These are phyloP conservation scores for Pestalotiopsis sp. DNA, from an alignment of 2,329 filamentous ascomycete species.

Conservation along the genomic window DNA sequence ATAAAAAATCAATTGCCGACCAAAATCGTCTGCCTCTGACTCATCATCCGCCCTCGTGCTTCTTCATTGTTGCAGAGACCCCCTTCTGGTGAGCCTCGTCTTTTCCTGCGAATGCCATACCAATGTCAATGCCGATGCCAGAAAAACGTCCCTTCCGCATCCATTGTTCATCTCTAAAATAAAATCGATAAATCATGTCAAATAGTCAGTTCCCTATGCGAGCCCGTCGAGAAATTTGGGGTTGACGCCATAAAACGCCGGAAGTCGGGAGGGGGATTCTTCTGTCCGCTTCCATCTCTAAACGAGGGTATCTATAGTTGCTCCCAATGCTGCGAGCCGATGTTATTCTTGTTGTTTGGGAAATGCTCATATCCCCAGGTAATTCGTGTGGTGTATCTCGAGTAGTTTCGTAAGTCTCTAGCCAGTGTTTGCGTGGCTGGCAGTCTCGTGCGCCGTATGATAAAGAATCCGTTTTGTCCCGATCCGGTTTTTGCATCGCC, in stretches of 20 bases:
- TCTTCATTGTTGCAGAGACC: background rate
- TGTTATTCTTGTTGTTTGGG: background rate
- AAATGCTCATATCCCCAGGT: background rate
- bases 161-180: background rate
- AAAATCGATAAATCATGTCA: background rate
- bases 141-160: background rate
- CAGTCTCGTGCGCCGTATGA: background rate
- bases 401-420: background rate
- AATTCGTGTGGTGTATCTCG: background rate
- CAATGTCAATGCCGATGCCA: conserved; percentile 5
- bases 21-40: background rate
- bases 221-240: conserved; percentile 5
- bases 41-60: background rate
- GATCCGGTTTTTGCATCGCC: background rate
- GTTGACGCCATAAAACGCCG: conserved; percentile 8
- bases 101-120: background rate
- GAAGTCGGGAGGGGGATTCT: conserved; percentile 1
- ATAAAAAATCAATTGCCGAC: background rate
- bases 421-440: background rate
- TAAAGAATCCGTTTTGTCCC: background rate
- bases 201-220: background rate
- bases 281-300: conserved; percentile 1
- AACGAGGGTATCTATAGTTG: conserved; percentile 11
- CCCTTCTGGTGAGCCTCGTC: background rate
- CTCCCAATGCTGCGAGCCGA: background rate